phyloP scores from a whole-genome alignment of 257 asterid species.

The Scutellaria galericulata region DNA sequence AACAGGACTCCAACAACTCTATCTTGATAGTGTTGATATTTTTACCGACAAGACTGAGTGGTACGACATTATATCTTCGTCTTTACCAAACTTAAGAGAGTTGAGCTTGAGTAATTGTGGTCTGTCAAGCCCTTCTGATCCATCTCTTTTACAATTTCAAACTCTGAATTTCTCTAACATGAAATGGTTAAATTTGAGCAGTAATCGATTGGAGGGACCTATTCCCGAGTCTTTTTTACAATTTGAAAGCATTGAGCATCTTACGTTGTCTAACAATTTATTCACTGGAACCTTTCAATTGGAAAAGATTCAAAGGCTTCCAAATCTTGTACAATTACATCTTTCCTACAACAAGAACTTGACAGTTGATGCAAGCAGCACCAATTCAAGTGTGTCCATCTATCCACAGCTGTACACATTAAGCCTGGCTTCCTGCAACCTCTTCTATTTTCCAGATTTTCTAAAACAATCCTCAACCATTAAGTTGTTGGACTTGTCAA shows the following conservation, averaged over 20 bases:
- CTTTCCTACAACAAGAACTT: slow-evolving; percentile 47
- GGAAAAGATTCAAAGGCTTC: slow-evolving; percentile 29
- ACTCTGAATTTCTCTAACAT: slow-evolving; percentile 9
- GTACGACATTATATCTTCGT: slow-evolving; percentile 40
- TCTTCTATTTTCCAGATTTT: background rate
- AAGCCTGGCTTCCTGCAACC: slow-evolving; percentile 38
- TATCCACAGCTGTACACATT: slow-evolving; percentile 26
- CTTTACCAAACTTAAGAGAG: too few species aligned
- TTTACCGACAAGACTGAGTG: slow-evolving; percentile 39
- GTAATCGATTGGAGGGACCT: slow-evolving; percentile 32
- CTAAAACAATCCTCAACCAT: background rate
- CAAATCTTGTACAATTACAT: slow-evolving; percentile 35
- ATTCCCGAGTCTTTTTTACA: slow-evolving; percentile 34
- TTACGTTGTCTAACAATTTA: slow-evolving; percentile 37
- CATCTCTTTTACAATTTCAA: slow-evolving; percentile 30
- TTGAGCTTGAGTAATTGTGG: too few species aligned
- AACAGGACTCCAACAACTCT: slow-evolving; percentile 18
- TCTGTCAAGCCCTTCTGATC: too few species aligned
- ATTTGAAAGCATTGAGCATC: slow-evolving; percentile 8
- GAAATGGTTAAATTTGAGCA: slow-evolving; percentile 33
- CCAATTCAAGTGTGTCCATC: background rate
- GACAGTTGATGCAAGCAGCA: slow-evolving; percentile 29
- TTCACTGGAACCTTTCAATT: slow-evolving; percentile 32
- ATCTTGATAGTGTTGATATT: slow-evolving; percentile 49
- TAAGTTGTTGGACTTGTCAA: background rate